Conservation (phyloP, 306 rosid species). For the Oemleria cerasiformis region DNA sequence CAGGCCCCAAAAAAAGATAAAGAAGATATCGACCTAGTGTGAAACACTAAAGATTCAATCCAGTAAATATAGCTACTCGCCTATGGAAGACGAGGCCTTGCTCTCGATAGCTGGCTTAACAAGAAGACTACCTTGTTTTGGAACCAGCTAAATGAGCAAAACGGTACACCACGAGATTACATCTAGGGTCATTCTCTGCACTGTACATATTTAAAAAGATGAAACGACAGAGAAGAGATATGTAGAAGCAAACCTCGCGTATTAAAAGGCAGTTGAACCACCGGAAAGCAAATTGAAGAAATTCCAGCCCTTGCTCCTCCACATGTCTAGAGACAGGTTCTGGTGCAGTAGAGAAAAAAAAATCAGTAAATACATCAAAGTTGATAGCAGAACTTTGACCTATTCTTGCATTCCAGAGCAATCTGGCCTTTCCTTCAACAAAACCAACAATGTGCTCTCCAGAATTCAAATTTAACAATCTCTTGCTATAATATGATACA, state of each 20-base stretch:
- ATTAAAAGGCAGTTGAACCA: slow-evolving; percentile 98
- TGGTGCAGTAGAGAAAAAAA: slow-evolving; percentile 32
- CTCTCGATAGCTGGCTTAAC: no score
- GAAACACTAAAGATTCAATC: no score
- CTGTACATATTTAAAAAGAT: no score
- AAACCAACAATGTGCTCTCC: background rate
- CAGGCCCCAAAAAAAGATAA: no score
- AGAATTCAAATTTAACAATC: background rate
- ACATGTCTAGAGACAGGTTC: slow-evolving; percentile 92
- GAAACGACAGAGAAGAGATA: slow-evolving; percentile 2
- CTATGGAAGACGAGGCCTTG: no score
- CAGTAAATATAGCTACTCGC: no score
- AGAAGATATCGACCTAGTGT: no score
- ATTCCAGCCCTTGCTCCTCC: slow-evolving; percentile 92
- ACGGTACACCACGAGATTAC: no score
- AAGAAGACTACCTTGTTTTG: no score
- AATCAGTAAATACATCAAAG: background rate
- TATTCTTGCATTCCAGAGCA: background rate
- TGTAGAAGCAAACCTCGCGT: slow-evolving; percentile 69
- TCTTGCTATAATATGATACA: background rate
- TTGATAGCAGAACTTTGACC: slow-evolving; percentile 7
- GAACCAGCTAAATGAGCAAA: no score
- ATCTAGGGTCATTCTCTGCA: no score
- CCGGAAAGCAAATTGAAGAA: slow-evolving; percentile 98
- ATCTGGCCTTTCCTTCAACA: background rate